phyloP scores from a whole-genome alignment of 2,329 filamentous ascomycete genomes.

The Ascochyta rabiei region DNA sequence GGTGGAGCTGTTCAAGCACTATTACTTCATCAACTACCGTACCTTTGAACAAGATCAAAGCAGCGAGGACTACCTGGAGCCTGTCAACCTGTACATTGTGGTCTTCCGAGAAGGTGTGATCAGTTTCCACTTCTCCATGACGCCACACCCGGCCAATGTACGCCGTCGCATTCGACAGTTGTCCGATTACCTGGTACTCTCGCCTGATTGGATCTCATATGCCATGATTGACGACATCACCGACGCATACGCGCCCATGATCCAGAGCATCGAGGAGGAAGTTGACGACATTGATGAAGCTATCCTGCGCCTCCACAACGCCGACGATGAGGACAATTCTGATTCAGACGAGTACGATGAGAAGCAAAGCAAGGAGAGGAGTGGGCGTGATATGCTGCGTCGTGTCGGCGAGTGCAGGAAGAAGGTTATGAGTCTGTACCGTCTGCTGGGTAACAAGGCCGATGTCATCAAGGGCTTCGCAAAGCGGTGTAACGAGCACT shows the following conservation, averaged over 20 bases:
- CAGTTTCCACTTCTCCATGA: conserved; percentile 96
- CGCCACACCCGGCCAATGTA: conserved; percentile 94
- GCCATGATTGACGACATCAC: conserved; percentile 98
- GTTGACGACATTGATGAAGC: conserved; percentile 96
- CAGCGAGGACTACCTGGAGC: conserved; percentile 89
- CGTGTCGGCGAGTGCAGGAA: conserved; percentile 93
- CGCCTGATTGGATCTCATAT: conserved; percentile 97
- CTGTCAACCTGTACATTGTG: conserved; percentile 96
- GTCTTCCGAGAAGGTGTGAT: conserved; percentile 96
- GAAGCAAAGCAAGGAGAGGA: conserved; percentile 44
- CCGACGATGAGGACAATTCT: conserved; percentile 53
- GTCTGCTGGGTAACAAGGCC: conserved; percentile 92
- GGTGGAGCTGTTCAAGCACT: conserved; percentile 94
- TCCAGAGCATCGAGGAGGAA: conserved; percentile 91
- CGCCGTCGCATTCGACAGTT: conserved; percentile 90
- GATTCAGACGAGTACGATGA: conserved; percentile 46
- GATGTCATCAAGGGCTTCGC: conserved; percentile 99
- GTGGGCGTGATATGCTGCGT: conserved; percentile 81
- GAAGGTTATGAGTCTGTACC: conserved; percentile 95
- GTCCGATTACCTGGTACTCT: conserved; percentile 89
- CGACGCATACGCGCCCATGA: conserved; percentile 90
- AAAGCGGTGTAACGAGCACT: conserved; percentile 96
- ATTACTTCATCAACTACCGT: conserved; percentile 98
- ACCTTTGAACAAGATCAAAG: conserved; percentile 94
- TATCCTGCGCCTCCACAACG: conserved; percentile 80